phyloP scores from a whole-genome alignment of 768 basidiomycete genomes.

The Leccinum fibrillosum region DNA sequence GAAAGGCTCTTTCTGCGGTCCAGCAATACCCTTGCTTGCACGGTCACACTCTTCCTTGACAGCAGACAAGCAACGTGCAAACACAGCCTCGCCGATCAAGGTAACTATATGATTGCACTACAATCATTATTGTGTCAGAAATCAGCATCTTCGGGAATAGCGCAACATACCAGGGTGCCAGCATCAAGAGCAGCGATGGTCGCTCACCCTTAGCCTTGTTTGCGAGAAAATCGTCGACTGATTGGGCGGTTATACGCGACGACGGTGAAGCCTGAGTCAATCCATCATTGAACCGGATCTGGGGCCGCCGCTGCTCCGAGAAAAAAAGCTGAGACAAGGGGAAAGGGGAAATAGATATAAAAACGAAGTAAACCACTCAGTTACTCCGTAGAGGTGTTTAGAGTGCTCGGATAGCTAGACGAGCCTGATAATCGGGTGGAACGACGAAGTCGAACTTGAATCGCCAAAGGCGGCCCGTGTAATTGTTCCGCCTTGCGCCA shows the following conservation, averaged over 20 bases:
- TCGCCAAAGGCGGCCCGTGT: no score
- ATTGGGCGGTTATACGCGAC: slow-evolving; percentile 97
- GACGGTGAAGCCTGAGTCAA: slow-evolving; percentile 75
- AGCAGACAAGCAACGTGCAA: slow-evolving; percentile 95
- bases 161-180: slow-evolving; percentile 69
- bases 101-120: slow-evolving; percentile 59
- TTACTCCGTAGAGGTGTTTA: no score
- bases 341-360: no score
- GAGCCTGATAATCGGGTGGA: no score
- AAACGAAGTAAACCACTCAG: no score
- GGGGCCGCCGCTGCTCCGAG: no score
- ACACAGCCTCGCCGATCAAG: slow-evolving; percentile 98
- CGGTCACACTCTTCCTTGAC: slow-evolving; percentile 95
- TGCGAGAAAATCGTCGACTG: slow-evolving; percentile 88
- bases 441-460: no score
- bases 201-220: slow-evolving; percentile 94
- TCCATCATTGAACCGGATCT: no score
- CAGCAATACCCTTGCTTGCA: slow-evolving; percentile 87
- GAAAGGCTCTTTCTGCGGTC: slow-evolving; percentile 91
- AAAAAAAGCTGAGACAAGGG: no score
- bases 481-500: no score
- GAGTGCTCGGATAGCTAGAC: no score
- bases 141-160: slow-evolving; percentile 4
- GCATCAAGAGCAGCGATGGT: slow-evolving; percentile 92
- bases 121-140: slow-evolving; percentile 6